A percentile compares a stretch with the other conserved stretches of the same genome.
These are phyloP conservation scores for Suhomyces sp. DNA, from an alignment of 805 yeast genomes.

Conservation along the genomic window DNA sequence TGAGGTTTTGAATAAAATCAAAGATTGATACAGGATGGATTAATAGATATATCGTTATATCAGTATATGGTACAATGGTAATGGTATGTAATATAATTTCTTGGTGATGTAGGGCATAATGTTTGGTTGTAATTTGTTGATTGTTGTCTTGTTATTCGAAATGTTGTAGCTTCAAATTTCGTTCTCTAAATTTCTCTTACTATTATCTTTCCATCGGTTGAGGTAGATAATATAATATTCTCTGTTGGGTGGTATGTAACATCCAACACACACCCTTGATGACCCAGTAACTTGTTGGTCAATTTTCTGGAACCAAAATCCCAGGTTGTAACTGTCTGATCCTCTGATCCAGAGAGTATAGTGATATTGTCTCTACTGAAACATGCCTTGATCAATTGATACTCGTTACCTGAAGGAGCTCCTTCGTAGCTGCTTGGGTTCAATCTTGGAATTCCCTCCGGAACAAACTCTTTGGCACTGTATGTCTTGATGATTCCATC, in stretches of 20 bases:
- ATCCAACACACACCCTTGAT: conserved; percentile 60
- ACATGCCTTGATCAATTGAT: conserved; percentile 48
- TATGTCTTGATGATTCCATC: conserved; percentile 58
- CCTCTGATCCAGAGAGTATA: conserved; percentile 61
- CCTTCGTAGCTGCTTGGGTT: conserved; percentile 56
- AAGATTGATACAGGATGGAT: no score
- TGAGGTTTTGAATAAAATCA: conserved; percentile 6
- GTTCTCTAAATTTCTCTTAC: conserved; percentile 36
- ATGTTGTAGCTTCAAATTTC: no score
- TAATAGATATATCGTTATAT: no score
- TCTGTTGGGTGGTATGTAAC: conserved; percentile 51
- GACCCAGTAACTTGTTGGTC: conserved; percentile 54
- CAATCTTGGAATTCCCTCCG: conserved; percentile 38
- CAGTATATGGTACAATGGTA: no score
- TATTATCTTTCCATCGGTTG: conserved; percentile 57
- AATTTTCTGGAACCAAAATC: conserved; percentile 51
- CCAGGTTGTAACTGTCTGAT: conserved; percentile 60
- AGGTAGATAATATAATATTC: conserved; percentile 45
- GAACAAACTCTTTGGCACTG: conserved; percentile 49
- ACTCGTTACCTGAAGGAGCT: conserved; percentile 53
- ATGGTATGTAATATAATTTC: no score
- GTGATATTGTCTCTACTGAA: conserved; percentile 43
- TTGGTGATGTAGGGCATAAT: no score
- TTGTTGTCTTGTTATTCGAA: no score
- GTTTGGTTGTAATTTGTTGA: no score